Evolutionary conservation across 2,329 filamentous ascomycete genomes (phyloP).

Genomic region (Blumeria hordei): DNA sequence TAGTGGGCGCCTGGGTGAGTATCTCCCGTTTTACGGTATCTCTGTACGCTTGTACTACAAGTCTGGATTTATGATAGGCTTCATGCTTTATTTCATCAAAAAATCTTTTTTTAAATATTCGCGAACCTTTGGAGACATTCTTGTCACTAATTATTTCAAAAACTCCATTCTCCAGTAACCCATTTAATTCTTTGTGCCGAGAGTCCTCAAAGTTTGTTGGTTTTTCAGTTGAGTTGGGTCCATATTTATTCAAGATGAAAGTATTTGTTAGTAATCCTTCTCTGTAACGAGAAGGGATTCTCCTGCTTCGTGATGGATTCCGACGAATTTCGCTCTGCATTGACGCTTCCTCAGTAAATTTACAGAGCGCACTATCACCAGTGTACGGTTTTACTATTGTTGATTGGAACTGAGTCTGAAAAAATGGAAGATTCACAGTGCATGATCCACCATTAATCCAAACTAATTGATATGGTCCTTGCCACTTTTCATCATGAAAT

Average conservation of each 20-base stretch:
- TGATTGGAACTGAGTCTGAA: not conserved
- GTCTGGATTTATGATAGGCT: not conserved
- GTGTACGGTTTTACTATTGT: not conserved
- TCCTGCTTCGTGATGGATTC: too few relatives aligned
- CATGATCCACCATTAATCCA: not conserved
- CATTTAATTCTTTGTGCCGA: too few relatives aligned
- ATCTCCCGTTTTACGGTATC: constrained; percentile 3
- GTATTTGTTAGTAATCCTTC: too few relatives aligned
- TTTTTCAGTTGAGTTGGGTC: too few relatives aligned
- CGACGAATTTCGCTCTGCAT: too few relatives aligned
- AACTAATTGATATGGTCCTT: not conserved
- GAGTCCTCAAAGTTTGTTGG: too few relatives aligned
- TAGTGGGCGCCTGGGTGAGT: too few relatives aligned
- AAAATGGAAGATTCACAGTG: not conserved
- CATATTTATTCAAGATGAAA: too few relatives aligned
- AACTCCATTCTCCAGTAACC: too few relatives aligned
- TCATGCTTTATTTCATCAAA: constrained; percentile 5
- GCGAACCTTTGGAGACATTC: not conserved
- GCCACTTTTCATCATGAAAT: constrained; percentile 1
- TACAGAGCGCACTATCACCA: too few relatives aligned
- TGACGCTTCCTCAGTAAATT: too few relatives aligned
- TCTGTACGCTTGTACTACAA: constrained; percentile 2
- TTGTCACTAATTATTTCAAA: not conserved
- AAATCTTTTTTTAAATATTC: constrained; percentile 4
- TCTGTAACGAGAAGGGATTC: too few relatives aligned